A percentile compares a stretch with the other conserved stretches of the same genome.
Conservation (phyloP, 202 grass and related monocot species). For the Dendrocalamus latiflorus region DNA sequence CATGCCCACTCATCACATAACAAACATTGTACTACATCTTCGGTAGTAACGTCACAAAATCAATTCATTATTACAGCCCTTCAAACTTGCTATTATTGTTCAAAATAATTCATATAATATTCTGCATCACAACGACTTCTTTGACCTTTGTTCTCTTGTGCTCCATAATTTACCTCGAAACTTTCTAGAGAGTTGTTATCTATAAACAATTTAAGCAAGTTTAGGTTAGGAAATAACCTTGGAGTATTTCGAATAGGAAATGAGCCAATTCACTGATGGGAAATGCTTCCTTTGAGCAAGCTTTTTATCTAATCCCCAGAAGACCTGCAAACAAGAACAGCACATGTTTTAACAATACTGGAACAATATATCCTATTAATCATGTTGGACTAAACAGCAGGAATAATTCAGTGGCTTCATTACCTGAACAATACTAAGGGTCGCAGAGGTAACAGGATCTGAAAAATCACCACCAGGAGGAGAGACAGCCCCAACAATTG, state of each 20-base stretch:
- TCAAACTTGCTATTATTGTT: neutral
- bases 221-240: slow-evolving; percentile 41
- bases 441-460: slow-evolving; percentile 77
- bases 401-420: neutral
- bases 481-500: slow-evolving; percentile 80
- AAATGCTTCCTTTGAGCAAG: slow-evolving; percentile 98
- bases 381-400: neutral
- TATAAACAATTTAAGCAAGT: neutral
- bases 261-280: slow-evolving; percentile 94
- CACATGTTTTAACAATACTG: neutral
- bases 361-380: neutral
- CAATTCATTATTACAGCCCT: neutral
- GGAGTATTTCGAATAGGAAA: slow-evolving; percentile 96
- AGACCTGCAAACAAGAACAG: slow-evolving; percentile 53
- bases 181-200: neutral
- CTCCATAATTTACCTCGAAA: neutral
- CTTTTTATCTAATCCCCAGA: slow-evolving; percentile 94
- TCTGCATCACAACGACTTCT: neutral
- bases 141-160: neutral
- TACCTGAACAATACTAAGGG: slow-evolving; percentile 76
- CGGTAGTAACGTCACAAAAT: neutral
- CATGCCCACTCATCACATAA: neutral
- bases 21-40: neutral
- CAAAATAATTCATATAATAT: neutral
- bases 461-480: slow-evolving; percentile 85